Evolutionary conservation across 768 basidiomycete genomes (phyloP), one percentile per base, ranked within the genome.

Genomic region (Suillus variegatus): DNA sequence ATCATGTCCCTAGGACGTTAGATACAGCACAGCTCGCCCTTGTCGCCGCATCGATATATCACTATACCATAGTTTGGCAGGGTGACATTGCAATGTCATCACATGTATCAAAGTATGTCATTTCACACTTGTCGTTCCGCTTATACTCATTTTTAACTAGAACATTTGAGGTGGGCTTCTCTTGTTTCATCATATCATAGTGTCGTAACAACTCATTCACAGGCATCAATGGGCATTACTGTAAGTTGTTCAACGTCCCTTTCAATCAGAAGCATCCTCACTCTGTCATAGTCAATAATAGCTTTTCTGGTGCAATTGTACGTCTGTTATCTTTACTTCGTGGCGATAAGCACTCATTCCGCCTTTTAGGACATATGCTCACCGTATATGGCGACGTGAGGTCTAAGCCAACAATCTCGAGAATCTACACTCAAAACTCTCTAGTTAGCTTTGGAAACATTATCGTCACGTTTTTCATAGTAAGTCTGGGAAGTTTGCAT

Each of bases 341-440:
- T 44, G 55, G 38, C 36, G 7, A 28, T 58, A 44, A 43, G 18
- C 18, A 60, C 18, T 0, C 3, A 60, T 60, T 32, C 12, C 25
- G 4, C 13, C 7, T 38, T 62, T 62, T 28, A 78, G 77, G 70
- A 74, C 73, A 66, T 78, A 78, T 65, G 78, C 77, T 14, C 73
- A 78, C 67, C 78, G 77, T 36, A 72, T 78, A 65, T 78, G 78
- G 78, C 77, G 74, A 68, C 62, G 78, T 78, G 63, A 68, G 78
- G 65, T 22, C 64, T 32, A 52, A 12, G 22, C 2, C 13, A 13
- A 22, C 22, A 10, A 60, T 66, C 18, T 46, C 51, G 10, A 14
- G 6, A 18, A 52, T 13, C 12, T 36, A n/a, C 22, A 10, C 58
- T 18, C 12, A 20, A 32, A 38, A 18, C 7, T 32, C 25, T 47